phyloP scores from a whole-genome alignment of 2,329 filamentous ascomycete species.

The Lomentospora prolificans region DNA sequence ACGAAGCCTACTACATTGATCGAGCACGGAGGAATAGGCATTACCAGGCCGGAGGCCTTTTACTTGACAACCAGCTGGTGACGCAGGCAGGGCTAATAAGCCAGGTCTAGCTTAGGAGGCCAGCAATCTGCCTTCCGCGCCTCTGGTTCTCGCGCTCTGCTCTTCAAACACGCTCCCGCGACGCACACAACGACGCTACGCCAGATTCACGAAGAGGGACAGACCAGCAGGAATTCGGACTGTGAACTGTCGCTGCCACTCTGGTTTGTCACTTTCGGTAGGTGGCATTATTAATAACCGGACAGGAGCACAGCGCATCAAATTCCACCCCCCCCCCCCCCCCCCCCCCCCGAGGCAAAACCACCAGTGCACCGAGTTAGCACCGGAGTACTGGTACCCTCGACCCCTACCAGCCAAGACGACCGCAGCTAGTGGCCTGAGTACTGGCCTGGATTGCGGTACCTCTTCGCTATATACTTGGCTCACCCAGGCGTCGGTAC shows the following conservation, averaged over 20 bases:
- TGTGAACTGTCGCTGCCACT: background rate
- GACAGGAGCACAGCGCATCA: background rate
- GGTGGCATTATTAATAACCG: background rate
- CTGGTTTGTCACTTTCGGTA: background rate
- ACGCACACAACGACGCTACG: too few species aligned
- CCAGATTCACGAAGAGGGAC: too few species aligned
- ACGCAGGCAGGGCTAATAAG: background rate
- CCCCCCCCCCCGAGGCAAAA: constrained; percentile 2
- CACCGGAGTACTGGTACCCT: background rate
- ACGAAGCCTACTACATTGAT: too few species aligned
- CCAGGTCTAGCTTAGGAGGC: too few species aligned
- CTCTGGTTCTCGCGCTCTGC: background rate
- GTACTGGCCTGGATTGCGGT: background rate
- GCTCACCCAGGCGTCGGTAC: background rate
- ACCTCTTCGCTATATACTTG: background rate
- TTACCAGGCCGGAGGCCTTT: too few species aligned
- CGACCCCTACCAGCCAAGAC: background rate
- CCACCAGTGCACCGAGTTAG: background rate
- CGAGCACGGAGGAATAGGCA: too few species aligned
- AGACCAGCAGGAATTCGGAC: too few species aligned
- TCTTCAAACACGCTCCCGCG: background rate
- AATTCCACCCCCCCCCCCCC: too few species aligned
- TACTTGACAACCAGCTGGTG: background rate
- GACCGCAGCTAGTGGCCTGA: background rate
- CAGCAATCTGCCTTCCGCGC: too few species aligned